Base-by-base conservation (phyloP, 495 filamentous ascomycete genomes). In the Umbilicaria muhlenbergii region DNA sequence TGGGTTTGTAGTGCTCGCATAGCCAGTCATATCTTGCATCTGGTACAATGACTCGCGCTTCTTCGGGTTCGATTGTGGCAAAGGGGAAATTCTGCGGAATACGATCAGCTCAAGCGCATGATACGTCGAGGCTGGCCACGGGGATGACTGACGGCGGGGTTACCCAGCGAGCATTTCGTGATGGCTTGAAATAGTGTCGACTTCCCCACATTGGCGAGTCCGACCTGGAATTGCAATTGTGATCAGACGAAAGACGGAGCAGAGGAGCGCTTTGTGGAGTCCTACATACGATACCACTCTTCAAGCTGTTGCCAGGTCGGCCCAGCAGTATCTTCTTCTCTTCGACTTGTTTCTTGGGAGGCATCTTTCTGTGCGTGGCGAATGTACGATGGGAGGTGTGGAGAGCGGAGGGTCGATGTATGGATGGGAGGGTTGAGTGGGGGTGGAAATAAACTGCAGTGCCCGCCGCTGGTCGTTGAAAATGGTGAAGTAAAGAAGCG, bases 181-280 rank as follows among this genome's bases (percentile, higher is more conserved):
- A 99, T 94, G 51, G 92, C 87, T 68, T 99, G 92, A 73, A 99
- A 99, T 55, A 99, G 81, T 18, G 92, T 99, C 45, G 92, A 99
- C 68, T 99, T 99, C 59, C 92, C 92, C 50, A 99, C 92, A 64
- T 99, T 99, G 58, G 92, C 92, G 59, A 99, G 80, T 65, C 92
- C 92, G 60, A 98, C 87, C 87, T 94, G 63, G 53, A 48, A 54
- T 50, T 32, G 47, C 56, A 45, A 15, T 11, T 41, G n/a, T 39
- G 12, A 6, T 38, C 36, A 45, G 50, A 46, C 49, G 46, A 13
- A 43, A 36, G 43, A 28, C 24, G 36, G 35, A 48, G 42, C 37
- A 42, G 41, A 34, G 18, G 32, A 32, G 38, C 35, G 47, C 15
- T 32, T 39, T 50, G 59, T 62, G 61, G 66, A 39, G 49, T 52